These are phyloP conservation scores for Castanea crenata DNA, from an alignment of 306 rosid genomes.

Conservation along the genomic window DNA sequence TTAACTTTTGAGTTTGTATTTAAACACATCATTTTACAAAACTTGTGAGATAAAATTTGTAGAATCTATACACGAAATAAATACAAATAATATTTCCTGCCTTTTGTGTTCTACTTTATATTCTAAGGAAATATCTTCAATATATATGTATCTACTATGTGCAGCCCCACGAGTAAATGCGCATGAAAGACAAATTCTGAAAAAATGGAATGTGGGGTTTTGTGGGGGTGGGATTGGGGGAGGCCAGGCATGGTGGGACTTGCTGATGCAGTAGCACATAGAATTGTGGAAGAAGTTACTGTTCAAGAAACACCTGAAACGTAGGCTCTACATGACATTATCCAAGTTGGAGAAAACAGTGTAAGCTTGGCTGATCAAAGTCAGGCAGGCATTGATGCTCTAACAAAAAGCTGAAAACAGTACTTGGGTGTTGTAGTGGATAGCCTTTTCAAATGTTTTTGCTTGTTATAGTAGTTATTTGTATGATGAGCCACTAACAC, in stretches of 20 bases:
- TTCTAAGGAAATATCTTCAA: no score
- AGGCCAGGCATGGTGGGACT: constrained; percentile 15
- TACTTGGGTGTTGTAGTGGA: constrained; percentile 29
- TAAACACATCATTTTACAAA: no score
- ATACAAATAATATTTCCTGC: no score
- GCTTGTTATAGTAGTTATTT: constrained; percentile 31
- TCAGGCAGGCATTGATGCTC: constrained; percentile 14
- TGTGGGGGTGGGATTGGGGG: background rate
- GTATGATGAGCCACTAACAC: constrained; percentile 59
- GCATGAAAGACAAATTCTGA: no score
- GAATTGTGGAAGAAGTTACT: constrained; percentile 10
- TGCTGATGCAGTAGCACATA: constrained; percentile 26
- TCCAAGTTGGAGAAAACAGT: constrained; percentile 37
- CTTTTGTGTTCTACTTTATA: no score
- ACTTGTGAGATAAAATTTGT: no score
- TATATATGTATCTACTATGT: no score
- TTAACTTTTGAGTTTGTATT: no score
- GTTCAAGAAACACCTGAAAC: constrained; percentile 31
- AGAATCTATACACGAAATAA: no score
- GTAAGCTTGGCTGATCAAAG: constrained; percentile 14
- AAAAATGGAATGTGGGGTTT: no score
- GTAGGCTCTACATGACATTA: constrained; percentile 32
- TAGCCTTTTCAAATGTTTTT: constrained; percentile 26
- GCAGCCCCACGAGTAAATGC: no score
- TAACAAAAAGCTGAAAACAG: constrained; percentile 27